Percentiles rank a stretch among this genome's conserved stretches.
Evolutionary conservation across 2,329 filamentous ascomycete species (phyloP).

Genomic region (Aspergillus sp.): DNA sequence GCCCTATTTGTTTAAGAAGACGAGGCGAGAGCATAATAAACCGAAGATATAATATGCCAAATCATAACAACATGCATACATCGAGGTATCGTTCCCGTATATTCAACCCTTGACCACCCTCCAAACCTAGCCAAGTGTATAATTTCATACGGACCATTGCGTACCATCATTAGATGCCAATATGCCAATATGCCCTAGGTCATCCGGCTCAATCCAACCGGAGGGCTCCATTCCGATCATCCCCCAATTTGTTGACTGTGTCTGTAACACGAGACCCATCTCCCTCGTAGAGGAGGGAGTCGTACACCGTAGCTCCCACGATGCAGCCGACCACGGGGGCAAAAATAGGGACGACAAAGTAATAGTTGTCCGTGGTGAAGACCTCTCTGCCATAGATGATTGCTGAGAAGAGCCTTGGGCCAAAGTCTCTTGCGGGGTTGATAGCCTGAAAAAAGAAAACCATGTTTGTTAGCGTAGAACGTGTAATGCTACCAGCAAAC

Average conservation of each 20-base stretch:
- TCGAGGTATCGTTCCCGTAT: no score
- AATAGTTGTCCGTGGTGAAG: constrained; percentile 19
- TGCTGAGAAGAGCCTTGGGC: constrained; percentile 23
- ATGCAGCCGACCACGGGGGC: constrained; percentile 21
- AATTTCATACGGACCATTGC: no score
- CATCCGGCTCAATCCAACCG: constrained; percentile 13
- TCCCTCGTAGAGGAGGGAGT: constrained; percentile 20
- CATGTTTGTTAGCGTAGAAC: background rate
- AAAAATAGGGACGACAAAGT: constrained; percentile 23
- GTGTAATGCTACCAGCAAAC: background rate
- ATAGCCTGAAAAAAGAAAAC: constrained; percentile 14
- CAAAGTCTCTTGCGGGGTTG: constrained; percentile 25
- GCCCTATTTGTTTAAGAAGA: no score
- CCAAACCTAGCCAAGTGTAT: no score
- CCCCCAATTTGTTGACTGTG: constrained; percentile 16
- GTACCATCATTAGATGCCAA: no score
- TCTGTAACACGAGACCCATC: constrained; percentile 24
- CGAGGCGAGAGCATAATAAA: no score
- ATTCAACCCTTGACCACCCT: no score
- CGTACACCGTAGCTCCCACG: constrained; percentile 20
- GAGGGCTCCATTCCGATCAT: constrained; percentile 11
- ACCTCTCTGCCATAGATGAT: constrained; percentile 23
- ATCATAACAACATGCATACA: no score
- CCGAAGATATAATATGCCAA: no score
- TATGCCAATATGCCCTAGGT: no score